phyloP scores from a whole-genome alignment of 1,139 yeast species.

The Debaryomyces subglobosus region DNA sequence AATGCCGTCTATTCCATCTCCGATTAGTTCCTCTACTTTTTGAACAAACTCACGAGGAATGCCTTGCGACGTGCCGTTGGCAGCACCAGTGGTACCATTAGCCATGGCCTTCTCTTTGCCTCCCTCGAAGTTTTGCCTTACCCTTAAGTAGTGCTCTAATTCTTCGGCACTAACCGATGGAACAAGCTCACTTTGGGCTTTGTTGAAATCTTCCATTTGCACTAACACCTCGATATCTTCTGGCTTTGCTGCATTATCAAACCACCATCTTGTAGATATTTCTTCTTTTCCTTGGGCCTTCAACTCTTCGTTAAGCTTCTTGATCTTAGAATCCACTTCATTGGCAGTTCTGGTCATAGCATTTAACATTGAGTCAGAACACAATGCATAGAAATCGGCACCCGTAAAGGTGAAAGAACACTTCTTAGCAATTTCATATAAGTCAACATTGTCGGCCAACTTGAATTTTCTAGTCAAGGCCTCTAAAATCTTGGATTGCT shows the following conservation, averaged over 20 bases:
- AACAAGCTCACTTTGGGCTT: conserved; percentile 68
- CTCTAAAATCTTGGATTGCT: conserved; percentile 81
- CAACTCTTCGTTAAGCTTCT: conserved; percentile 46
- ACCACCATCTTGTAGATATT: conserved; percentile 84
- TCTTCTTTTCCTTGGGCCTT: conserved; percentile 31
- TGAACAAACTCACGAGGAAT: conserved; percentile 8
- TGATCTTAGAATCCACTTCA: conserved; percentile 69
- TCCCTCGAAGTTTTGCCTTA: conserved; percentile 79
- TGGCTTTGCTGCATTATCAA: conserved; percentile 74
- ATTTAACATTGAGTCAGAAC: conserved; percentile 92
- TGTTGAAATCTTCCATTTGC: conserved; percentile 68
- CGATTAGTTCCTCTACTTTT: conserved; percentile 13
- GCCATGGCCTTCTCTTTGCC: conserved; percentile 36
- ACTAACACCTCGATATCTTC: conserved; percentile 75
- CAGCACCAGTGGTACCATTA: neutral
- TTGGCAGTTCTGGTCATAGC: conserved; percentile 92
- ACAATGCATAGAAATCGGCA: conserved; percentile 94
- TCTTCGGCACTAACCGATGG: conserved; percentile 93
- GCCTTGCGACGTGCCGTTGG: neutral
- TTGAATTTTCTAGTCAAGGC: conserved; percentile 88
- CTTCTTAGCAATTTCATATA: conserved; percentile 59
- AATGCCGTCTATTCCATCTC: conserved; percentile 12
- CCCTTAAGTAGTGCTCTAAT: conserved; percentile 73
- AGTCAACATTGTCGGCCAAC: conserved; percentile 61
- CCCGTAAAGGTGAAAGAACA: conserved; percentile 95